A percentile compares a stretch with the other conserved stretches of the same genome.
phyloP scores from a whole-genome alignment of 306 rosid species.

The Quillaja saponaria region DNA sequence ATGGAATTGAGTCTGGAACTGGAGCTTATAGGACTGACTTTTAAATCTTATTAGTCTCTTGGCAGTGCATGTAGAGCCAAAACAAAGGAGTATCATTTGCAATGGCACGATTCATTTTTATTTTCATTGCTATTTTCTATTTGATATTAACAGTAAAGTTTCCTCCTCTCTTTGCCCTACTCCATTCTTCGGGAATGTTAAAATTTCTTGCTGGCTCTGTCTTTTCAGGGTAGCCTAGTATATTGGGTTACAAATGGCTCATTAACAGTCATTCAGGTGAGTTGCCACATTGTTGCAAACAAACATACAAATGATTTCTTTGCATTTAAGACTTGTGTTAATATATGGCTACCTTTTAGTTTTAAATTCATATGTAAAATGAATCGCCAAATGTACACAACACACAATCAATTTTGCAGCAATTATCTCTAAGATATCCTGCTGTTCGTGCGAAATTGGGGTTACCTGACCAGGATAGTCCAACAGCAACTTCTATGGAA shows the following conservation, averaged over 20 bases:
- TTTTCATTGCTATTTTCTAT: background rate
- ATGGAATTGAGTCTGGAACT: no score
- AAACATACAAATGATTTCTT: conserved; percentile 2
- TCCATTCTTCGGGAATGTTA: background rate
- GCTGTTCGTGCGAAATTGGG: conserved; percentile 67
- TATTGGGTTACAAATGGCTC: conserved; percentile 90
- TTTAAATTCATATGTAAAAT: conserved; percentile 24
- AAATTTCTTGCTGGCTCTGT: background rate
- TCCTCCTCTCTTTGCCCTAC: conserved; percentile 23
- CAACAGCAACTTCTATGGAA: conserved; percentile 33
- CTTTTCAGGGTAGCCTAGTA: conserved; percentile 84
- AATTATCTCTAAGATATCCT: conserved; percentile 63
- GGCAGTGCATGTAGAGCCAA: no score
- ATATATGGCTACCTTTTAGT: conserved; percentile 3
- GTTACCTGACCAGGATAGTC: conserved; percentile 44
- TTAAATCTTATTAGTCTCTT: no score
- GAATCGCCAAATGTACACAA: conserved; percentile 16
- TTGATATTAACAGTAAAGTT: conserved; percentile 9
- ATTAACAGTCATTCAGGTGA: conserved; percentile 64
- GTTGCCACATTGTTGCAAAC: conserved; percentile 7
- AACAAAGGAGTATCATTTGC: no score
- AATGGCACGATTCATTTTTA: no score
- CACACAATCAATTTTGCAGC: conserved; percentile 54
- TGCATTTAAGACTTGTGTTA: conserved; percentile 8
- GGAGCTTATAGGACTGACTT: no score